Conservation (phyloP, 192 early-diverging fungal genomes). For the Oehlia diaphana region DNA sequence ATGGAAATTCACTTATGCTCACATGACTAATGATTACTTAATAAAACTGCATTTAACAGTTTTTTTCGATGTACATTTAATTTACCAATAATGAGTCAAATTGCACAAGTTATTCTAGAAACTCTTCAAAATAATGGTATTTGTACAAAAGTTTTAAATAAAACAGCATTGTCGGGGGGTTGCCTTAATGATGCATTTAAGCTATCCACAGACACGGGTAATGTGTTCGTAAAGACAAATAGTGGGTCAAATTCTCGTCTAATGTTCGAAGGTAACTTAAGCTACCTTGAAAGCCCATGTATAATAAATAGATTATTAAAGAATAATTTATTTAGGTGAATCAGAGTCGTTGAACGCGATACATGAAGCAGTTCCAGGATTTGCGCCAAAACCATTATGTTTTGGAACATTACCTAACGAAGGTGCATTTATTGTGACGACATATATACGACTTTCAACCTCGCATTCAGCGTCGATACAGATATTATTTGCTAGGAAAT, state of each 20-base stretch:
- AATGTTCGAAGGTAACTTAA: constrained; percentile 17
- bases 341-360: constrained; percentile 6
- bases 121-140: not conserved
- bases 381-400: constrained; percentile 22
- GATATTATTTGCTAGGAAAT: constrained; percentile 6
- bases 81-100: not conserved
- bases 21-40: not conserved
- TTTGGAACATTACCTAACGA: constrained; percentile 9
- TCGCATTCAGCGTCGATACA: not conserved
- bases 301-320: not conserved
- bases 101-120: not conserved
- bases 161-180: not conserved
- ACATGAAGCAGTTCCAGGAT: constrained; percentile 7
- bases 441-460: not conserved
- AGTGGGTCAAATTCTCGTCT: not conserved
- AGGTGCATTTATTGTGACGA: constrained; percentile 13
- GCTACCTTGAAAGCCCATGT: no score
- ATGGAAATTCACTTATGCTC: not conserved
- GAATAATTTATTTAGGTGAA: not conserved
- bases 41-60: no score
- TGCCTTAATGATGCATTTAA: constrained; percentile 17
- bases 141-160: constrained; percentile 9
- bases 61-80: not conserved
- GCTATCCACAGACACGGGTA: constrained; percentile 8
- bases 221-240: constrained; percentile 24